Conservation (phyloP, 2,329 filamentous ascomycete species). For the Colletotrichum eremochloae region DNA sequence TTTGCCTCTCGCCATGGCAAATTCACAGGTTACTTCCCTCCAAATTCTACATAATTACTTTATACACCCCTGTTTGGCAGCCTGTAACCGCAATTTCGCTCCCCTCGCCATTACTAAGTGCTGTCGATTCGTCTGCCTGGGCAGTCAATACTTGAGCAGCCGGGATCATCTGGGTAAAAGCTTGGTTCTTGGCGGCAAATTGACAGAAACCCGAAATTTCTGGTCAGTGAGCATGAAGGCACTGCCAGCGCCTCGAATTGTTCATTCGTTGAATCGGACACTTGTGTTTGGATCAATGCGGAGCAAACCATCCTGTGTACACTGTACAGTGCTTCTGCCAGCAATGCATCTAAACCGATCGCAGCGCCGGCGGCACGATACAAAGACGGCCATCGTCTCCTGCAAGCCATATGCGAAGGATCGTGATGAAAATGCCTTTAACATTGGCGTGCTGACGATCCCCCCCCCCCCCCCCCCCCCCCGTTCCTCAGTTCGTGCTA, state of each 20-base stretch:
- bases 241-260: background rate
- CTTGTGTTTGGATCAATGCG: too few species aligned
- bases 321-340: too few species aligned
- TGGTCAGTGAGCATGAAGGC: background rate
- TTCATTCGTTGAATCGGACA: too few species aligned
- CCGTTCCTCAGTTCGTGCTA: background rate
- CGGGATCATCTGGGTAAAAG: background rate
- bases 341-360: too few species aligned
- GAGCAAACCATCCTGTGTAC: too few species aligned
- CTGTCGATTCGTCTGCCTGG: background rate
- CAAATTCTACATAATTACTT: too few species aligned
- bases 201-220: background rate
- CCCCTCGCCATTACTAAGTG: background rate
- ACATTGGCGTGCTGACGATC: background rate
- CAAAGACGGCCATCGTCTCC: background rate
- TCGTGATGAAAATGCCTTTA: background rate
- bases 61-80: background rate
- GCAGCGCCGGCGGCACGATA: background rate
- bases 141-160: background rate
- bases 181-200: background rate
- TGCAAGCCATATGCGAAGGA: background rate
- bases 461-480: background rate
- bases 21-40: too few species aligned
- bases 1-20: background rate
- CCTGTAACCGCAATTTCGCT: background rate